Base-by-base conservation (phyloP, 2,329 filamentous ascomycete species). In the Sporothrix globosa region DNA sequence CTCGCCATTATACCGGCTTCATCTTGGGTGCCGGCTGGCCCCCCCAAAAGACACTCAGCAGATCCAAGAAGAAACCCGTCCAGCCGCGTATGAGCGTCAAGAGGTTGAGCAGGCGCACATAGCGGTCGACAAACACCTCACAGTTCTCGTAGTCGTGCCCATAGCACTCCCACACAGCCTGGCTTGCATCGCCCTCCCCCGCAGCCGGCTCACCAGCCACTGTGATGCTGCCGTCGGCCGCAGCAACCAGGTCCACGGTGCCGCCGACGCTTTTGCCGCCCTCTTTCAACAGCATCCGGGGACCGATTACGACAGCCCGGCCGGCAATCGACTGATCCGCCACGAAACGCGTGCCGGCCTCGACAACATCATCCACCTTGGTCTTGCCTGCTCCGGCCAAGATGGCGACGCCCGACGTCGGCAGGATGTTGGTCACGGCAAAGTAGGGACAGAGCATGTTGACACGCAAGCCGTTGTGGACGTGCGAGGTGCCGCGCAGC, bases 361-460 rank as follows among this genome's bases (percentile, higher is more conserved):
- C 86, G 2, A 91, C 82, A 0, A 91, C 88, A 75, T 90, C 87
- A 46, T 83, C 83, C 52, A 83, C 78, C 41, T 80, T 80, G 5
- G 85, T 87, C 72, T 85, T 79, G 2, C 81, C 85, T 19, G 81
- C 82, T 39, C 89, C 89, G 0, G 87, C 84, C 3, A 91, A 81
- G 19, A 90, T 69, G 1, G 84, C 70, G n/a, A 84, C 82, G 30
- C 82, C 87, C 0, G 73, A 67, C 0, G 79, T 71, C 0, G 83
- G 78, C 10, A 89, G 76, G 63, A 91, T 84, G 24, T 85, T 84
- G 13, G 87, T 88, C 74, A 87, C 85, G 74, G 82, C 80, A 78
- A 90, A 91, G 79, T 90, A 91, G 0, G 89, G 89, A 72, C 85
- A 86, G 39, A 91, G 77, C 77, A 91, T 82, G 77, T 91, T 91